phyloP scores from a whole-genome alignment of 305 asterid genomes.

The Solanum chacoense region DNA sequence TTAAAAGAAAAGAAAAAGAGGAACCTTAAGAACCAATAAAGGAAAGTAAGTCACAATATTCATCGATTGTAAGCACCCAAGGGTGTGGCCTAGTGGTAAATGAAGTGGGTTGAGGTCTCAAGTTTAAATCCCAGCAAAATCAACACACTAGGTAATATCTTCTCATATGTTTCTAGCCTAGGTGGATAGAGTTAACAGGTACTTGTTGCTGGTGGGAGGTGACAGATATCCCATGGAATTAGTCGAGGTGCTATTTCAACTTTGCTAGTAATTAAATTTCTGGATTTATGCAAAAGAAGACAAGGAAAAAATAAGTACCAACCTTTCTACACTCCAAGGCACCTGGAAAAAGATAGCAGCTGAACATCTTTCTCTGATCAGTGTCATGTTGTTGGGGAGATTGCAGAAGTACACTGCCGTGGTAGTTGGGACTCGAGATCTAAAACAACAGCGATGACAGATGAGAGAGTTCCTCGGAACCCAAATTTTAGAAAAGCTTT shows the following conservation, averaged over 20 bases:
- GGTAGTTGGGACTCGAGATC: constrained; percentile 42
- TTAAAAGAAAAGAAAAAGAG: not conserved
- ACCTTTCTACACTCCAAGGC: constrained; percentile 52
- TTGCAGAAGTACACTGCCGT: constrained; percentile 64
- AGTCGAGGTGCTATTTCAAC: not conserved
- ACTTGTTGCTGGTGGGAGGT: not conserved
- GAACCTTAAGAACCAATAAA: not conserved
- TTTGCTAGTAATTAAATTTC: not conserved
- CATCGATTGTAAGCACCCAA: not conserved
- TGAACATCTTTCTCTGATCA: constrained; percentile 69
- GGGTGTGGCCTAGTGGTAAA: not conserved
- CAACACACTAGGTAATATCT: not conserved
- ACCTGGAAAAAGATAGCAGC: constrained; percentile 71
- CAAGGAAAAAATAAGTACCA: not conserved
- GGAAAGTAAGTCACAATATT: not conserved
- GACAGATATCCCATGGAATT: not conserved
- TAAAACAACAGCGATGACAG: constrained; percentile 18
- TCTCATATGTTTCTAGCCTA: not conserved
- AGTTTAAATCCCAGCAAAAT: not conserved
- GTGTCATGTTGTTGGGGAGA: constrained; percentile 49
- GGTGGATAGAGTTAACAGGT: not conserved
- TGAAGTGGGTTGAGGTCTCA: not conserved
- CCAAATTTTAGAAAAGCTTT: not conserved
- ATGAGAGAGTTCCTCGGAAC: not conserved
- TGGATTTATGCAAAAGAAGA: not conserved